Conservation (phyloP, 768 basidiomycete genomes). For the Holtermanniella nyarrowii region DNA sequence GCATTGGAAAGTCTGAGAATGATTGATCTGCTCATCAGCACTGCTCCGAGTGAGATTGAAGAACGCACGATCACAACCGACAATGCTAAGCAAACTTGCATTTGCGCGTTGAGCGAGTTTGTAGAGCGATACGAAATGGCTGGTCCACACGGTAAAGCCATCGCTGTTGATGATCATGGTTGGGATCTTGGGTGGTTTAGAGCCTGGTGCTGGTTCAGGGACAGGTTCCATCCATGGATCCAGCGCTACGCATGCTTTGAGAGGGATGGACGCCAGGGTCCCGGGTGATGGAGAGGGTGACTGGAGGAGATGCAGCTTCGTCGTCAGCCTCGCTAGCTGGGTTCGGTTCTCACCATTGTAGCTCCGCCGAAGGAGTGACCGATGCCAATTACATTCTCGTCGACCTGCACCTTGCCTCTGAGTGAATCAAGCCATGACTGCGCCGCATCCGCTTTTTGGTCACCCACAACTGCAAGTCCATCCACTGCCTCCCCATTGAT, state of each 20-base stretch:
- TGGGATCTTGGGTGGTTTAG: conserved; percentile 28
- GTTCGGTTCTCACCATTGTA: conserved; percentile 44
- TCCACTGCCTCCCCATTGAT: conserved; percentile 49
- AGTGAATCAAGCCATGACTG: conserved; percentile 18
- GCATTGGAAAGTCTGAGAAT: conserved; percentile 38
- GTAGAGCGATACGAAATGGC: conserved; percentile 56
- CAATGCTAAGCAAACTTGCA: conserved; percentile 24
- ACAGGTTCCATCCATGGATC: conserved; percentile 82
- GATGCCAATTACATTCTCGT: conserved; percentile 42
- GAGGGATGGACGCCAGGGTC: conserved; percentile 46
- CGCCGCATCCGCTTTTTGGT: conserved; percentile 37
- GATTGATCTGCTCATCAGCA: conserved; percentile 33
- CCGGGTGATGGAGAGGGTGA: conserved; percentile 3
- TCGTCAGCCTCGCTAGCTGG: conserved; percentile 2
- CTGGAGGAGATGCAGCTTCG: conserved; percentile 16
- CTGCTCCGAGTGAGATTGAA: no score
- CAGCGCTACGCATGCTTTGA: conserved; percentile 53
- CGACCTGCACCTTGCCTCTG: conserved; percentile 30
- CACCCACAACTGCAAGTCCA: conserved; percentile 48
- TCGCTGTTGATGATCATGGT: conserved; percentile 67
- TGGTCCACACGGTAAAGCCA: conserved; percentile 65
- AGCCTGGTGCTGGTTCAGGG: conserved; percentile 45
- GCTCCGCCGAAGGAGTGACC: conserved; percentile 55
- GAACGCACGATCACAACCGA: conserved; percentile 29
- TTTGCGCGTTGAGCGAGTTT: conserved; percentile 45